Conservation (phyloP, 2,329 filamentous ascomycete genomes). For the Chrysoporthe puriensis region DNA sequence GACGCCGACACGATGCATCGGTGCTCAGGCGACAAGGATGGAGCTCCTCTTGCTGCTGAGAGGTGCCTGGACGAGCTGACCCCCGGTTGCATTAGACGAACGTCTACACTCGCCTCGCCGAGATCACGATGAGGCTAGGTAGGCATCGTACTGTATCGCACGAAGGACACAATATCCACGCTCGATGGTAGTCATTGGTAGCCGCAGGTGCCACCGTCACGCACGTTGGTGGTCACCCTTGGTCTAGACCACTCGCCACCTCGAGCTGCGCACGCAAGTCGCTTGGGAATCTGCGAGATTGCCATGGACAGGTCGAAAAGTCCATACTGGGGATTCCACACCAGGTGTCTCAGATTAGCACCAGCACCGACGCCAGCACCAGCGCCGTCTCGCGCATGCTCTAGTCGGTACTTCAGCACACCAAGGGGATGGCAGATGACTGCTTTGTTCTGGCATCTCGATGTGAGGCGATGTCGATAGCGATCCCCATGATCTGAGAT, state of each 20-base stretch:
- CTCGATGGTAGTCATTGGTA: not conserved
- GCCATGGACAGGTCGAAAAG: not conserved
- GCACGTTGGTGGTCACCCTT: not conserved
- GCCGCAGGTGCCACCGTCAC: not conserved
- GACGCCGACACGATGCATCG: conserved; percentile 8
- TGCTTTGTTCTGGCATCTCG: not conserved
- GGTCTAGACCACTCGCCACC: not conserved
- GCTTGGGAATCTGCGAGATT: not conserved
- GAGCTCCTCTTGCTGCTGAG: not conserved
- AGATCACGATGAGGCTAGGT: not conserved
- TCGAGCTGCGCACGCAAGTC: not conserved
- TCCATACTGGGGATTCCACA: not conserved
- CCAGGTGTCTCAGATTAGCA: not conserved
- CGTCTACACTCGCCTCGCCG: not conserved
- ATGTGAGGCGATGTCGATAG: not conserved
- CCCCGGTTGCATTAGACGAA: not conserved
- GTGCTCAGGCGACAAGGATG: conserved; percentile 4
- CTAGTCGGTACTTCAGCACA: not conserved
- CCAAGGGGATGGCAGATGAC: not conserved
- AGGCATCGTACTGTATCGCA: not conserved
- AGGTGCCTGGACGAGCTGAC: not conserved
- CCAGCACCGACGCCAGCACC: not conserved
- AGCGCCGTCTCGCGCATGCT: not conserved
- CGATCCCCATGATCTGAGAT: not conserved
- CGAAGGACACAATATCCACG: not conserved